Conservation (phyloP, 768 basidiomycete species). For the Pleurotus salmoneostramineus region DNA sequence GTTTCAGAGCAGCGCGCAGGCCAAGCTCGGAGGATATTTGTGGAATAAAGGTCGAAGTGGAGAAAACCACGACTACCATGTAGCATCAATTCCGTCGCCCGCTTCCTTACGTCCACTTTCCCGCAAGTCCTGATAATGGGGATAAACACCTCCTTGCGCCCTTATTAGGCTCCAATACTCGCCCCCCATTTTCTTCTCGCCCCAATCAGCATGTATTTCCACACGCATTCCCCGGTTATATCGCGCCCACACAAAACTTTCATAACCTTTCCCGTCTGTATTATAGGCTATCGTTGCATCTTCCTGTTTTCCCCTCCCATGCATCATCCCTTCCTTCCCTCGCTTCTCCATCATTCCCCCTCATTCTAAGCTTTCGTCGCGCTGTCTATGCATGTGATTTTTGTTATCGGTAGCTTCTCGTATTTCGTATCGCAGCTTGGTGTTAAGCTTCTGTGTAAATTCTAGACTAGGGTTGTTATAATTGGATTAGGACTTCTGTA, state of each 20-base stretch:
- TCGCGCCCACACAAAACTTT: neutral
- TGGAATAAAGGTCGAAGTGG: constrained; percentile 60
- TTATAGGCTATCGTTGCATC: neutral
- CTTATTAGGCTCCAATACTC: neutral
- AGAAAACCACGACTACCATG: constrained; percentile 52
- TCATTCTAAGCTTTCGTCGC: neutral
- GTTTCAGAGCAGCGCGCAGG: constrained; percentile 26
- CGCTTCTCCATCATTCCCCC: neutral
- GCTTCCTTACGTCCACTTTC: constrained; percentile 4
- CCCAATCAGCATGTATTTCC: neutral
- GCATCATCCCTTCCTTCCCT: neutral
- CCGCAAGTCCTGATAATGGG: neutral
- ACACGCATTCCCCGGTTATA: neutral
- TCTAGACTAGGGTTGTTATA: constrained; percentile 6
- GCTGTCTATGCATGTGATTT: neutral
- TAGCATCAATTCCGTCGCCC: constrained; percentile 17
- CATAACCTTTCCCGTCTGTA: neutral
- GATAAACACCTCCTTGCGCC: neutral
- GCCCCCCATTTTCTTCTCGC: neutral
- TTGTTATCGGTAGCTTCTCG: constrained; percentile 1
- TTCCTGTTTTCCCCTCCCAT: neutral
- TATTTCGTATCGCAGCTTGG: neutral
- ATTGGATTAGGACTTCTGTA: neutral
- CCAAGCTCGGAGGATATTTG: constrained; percentile 29
- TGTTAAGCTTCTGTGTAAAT: neutral